A percentile compares a stretch with the other conserved stretches of the same genome.
phyloP scores from a whole-genome alignment of 352 stramenopile genomes.

The Phytophthora agathidicida region DNA sequence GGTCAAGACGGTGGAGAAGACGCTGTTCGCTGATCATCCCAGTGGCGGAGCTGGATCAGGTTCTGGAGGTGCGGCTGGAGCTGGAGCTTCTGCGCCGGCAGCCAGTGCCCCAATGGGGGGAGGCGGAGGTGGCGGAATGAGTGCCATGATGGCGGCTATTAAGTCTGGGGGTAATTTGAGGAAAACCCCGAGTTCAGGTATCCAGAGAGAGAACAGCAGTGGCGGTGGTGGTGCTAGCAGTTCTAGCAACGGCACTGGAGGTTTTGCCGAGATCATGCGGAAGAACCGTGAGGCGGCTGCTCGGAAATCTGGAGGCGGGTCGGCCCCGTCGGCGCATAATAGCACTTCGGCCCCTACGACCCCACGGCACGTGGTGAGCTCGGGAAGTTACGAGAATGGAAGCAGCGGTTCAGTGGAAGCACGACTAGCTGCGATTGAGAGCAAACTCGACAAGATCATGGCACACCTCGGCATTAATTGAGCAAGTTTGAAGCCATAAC shows the following conservation, averaged over 20 bases:
- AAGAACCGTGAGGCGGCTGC: slow-evolving; percentile 88
- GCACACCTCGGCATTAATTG: slow-evolving; percentile 78
- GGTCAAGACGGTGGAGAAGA: slow-evolving; percentile 74
- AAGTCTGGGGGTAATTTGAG: slow-evolving; percentile 70
- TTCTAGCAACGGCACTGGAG: slow-evolving; percentile 41
- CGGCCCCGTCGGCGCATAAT: slow-evolving; percentile 12
- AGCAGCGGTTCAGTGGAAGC: slow-evolving; percentile 46
- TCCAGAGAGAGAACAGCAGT: slow-evolving; percentile 40
- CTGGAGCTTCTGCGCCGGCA: slow-evolving; percentile 9
- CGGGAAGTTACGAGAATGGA: slow-evolving; percentile 31
- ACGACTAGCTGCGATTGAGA: slow-evolving; percentile 77
- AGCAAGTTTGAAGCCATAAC: slow-evolving; percentile 7
- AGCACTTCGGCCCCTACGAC: slow-evolving; percentile 64
- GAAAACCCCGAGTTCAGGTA: slow-evolving; percentile 43
- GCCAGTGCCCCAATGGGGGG: slow-evolving; percentile 25
- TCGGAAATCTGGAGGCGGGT: slow-evolving; percentile 42
- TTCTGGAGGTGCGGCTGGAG: slow-evolving; percentile 11
- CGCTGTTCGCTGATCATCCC: slow-evolving; percentile 50
- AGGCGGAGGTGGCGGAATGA: slow-evolving; percentile 54
- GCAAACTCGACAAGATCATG: slow-evolving; percentile 92
- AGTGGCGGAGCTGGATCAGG: slow-evolving; percentile 3
- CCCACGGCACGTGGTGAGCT: slow-evolving; percentile 34
- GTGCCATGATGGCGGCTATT: slow-evolving; percentile 78
- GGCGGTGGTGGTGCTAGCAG: slow-evolving; percentile 1
- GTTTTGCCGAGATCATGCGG: slow-evolving; percentile 91